These are phyloP conservation scores for Mycena vitilis DNA, from an alignment of 768 basidiomycete genomes.

Conservation along the genomic window DNA sequence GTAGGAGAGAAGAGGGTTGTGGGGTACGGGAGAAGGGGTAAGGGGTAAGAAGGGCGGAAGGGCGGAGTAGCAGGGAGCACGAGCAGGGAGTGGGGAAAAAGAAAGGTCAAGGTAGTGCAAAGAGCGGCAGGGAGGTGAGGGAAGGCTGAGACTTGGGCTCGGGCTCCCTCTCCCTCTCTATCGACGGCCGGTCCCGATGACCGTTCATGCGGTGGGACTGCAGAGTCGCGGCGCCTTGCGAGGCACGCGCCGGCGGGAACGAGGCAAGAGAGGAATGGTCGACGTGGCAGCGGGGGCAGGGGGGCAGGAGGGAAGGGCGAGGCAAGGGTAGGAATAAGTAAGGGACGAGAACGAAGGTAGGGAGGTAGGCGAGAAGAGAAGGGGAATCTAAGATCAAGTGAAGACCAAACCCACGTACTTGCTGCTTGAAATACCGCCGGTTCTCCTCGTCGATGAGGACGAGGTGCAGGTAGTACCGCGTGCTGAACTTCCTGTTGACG, in stretches of 20 bases:
- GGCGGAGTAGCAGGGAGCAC: constrained; percentile 26
- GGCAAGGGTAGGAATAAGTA: not conserved
- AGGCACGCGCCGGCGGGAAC: too few relatives aligned
- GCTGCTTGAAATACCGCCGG: constrained; percentile 96
- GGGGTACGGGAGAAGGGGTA: too few relatives aligned
- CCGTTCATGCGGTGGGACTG: too few relatives aligned
- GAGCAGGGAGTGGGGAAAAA: constrained; percentile 16
- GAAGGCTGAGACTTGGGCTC: too few relatives aligned
- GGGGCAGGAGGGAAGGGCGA: too few relatives aligned
- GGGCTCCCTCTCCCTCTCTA: too few relatives aligned
- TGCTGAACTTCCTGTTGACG: constrained; percentile 99
- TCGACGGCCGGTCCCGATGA: too few relatives aligned
- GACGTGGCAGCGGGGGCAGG: too few relatives aligned
- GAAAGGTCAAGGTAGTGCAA: too few relatives aligned
- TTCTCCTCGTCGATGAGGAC: constrained; percentile 99
- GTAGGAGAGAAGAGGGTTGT: not conserved
- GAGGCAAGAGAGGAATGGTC: too few relatives aligned
- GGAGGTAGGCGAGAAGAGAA: not conserved
- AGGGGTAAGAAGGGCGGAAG: constrained; percentile 1
- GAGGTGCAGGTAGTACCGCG: constrained; percentile 95
- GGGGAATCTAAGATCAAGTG: not conserved
- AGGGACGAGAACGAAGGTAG: not conserved
- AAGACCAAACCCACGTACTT: constrained; percentile 64
- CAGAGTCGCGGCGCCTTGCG: too few relatives aligned
- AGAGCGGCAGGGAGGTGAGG: too few relatives aligned